Evolutionary conservation across 768 basidiomycete species (phyloP).

Genomic region (Vararia minispora): DNA sequence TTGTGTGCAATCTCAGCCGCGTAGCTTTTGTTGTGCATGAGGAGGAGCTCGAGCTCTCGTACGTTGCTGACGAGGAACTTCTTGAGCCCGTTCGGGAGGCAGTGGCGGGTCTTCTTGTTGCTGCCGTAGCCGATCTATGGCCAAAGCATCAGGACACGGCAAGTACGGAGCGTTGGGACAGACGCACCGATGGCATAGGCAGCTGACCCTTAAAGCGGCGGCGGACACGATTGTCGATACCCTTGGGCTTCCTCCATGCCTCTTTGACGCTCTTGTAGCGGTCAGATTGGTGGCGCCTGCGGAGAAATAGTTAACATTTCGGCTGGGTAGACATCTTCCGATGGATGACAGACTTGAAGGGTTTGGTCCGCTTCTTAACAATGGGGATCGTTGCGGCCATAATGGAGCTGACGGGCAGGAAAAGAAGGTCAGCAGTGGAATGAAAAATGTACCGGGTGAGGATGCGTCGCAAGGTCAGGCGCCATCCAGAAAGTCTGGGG

Average conservation of each 20-base stretch:
- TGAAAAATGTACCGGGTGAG: background rate
- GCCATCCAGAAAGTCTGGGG: conserved; percentile 15
- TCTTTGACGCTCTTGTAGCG: conserved; percentile 96
- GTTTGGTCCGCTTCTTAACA: conserved; percentile 95
- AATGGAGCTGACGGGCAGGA: conserved; percentile 1
- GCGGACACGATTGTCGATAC: conserved; percentile 98
- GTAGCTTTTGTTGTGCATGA: conserved; percentile 97
- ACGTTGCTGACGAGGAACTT: conserved; percentile 93
- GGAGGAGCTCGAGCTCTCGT: conserved; percentile 85
- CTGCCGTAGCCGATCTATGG: conserved; percentile 76
- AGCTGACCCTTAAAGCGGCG: conserved; percentile 92
- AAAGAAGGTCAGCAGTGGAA: conserved; percentile 6
- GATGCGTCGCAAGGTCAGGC: background rate
- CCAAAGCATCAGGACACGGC: background rate
- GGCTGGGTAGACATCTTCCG: background rate
- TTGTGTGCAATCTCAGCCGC: conserved; percentile 95
- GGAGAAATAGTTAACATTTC: conserved; percentile 4
- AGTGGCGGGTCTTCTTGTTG: conserved; percentile 92
- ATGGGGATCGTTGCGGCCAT: conserved; percentile 44
- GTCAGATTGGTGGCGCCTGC: conserved; percentile 96
- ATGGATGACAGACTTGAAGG: conserved; percentile 71
- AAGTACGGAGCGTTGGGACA: background rate
- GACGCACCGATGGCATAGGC: conserved; percentile 87
- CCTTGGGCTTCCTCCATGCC: conserved; percentile 99
- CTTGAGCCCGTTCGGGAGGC: conserved; percentile 93